Percentiles rank a stretch among this genome's conserved stretches.
These are phyloP conservation scores for Wickerhamomyces canadensis DNA, from an alignment of 805 yeast genomes.

Conservation along the genomic window DNA sequence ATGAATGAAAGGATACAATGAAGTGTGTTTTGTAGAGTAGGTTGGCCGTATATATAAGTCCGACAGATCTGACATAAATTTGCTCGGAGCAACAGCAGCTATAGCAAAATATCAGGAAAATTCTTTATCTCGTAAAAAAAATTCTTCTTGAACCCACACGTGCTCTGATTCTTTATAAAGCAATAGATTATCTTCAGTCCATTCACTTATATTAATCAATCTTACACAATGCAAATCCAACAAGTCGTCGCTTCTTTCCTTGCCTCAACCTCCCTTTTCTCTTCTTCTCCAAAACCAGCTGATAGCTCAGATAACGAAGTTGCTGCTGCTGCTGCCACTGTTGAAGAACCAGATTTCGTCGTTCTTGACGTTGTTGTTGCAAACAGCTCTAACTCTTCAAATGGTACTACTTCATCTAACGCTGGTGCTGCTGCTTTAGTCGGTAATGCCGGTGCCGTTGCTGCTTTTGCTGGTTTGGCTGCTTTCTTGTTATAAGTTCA, in stretches of 20 bases:
- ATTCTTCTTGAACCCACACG: too few species aligned
- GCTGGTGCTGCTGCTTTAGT: slow-evolving; percentile 17
- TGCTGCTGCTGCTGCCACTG: slow-evolving; percentile 3
- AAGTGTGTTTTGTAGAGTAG: too few species aligned
- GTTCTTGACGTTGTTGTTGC: slow-evolving; percentile 12
- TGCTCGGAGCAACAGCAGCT: too few species aligned
- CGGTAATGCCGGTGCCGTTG: slow-evolving; percentile 19
- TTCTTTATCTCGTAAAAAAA: too few species aligned
- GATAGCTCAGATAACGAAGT: slow-evolving; percentile 2
- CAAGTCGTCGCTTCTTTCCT: slow-evolving; percentile 25
- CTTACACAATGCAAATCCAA: slow-evolving; percentile 24
- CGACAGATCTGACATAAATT: too few species aligned
- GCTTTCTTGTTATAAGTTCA: slow-evolving; percentile 23
- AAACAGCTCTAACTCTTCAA: slow-evolving; percentile 17
- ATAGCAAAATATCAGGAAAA: too few species aligned
- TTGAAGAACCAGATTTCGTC: slow-evolving; percentile 12
- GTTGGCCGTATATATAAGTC: too few species aligned
- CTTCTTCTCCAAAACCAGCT: slow-evolving; percentile 15
- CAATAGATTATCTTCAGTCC: too few species aligned
- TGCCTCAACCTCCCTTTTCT: slow-evolving; percentile 16
- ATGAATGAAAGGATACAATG: too few species aligned
- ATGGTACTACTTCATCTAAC: slow-evolving; percentile 23
- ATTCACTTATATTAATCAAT: background rate
- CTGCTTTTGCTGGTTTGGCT: slow-evolving; percentile 21
- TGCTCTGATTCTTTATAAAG: too few species aligned